These are phyloP conservation scores for Stephania japonica DNA, from an alignment of 164 flowering plant genomes.

Conservation along the genomic window DNA sequence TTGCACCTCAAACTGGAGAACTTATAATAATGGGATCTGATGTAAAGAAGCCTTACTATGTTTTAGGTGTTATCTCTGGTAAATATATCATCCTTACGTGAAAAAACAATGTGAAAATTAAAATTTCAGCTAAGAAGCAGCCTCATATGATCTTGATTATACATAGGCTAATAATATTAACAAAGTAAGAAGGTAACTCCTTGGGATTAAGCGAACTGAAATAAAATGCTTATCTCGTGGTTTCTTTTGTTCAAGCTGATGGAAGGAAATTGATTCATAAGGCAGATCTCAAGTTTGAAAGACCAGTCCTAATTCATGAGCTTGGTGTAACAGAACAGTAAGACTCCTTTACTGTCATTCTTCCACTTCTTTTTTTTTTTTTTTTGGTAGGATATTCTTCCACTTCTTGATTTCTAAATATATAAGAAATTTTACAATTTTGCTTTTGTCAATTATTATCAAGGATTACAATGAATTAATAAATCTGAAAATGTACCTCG, in stretches of 20 bases:
- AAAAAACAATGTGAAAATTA: background rate
- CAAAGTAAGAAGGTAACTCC: background rate
- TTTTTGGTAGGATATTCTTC: background rate
- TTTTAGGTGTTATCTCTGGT: slow-evolving; percentile 59
- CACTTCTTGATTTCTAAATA: too few species aligned
- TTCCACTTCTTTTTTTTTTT: background rate
- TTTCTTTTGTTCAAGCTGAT: slow-evolving; percentile 8
- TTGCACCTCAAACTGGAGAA: slow-evolving; percentile 52
- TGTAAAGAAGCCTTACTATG: slow-evolving; percentile 41
- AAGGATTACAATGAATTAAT: too few species aligned
- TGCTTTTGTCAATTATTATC: background rate
- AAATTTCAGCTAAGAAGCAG: background rate
- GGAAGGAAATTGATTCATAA: slow-evolving; percentile 12
- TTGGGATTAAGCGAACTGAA: background rate
- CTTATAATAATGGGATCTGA: slow-evolving; percentile 47
- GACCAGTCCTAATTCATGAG: slow-evolving; percentile 10
- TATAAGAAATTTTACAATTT: background rate
- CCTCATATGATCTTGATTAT: too few species aligned
- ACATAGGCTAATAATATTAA: too few species aligned
- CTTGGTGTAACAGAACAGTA: slow-evolving; percentile 16
- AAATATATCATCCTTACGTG: background rate
- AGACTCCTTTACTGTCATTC: background rate
- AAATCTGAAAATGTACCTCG: too few species aligned
- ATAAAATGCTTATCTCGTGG: background rate
- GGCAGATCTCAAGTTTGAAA: background rate